A percentile compares a stretch with the other conserved stretches of the same genome.
phyloP scores from a whole-genome alignment of 768 basidiomycete genomes.

The Lactarius quietus region DNA sequence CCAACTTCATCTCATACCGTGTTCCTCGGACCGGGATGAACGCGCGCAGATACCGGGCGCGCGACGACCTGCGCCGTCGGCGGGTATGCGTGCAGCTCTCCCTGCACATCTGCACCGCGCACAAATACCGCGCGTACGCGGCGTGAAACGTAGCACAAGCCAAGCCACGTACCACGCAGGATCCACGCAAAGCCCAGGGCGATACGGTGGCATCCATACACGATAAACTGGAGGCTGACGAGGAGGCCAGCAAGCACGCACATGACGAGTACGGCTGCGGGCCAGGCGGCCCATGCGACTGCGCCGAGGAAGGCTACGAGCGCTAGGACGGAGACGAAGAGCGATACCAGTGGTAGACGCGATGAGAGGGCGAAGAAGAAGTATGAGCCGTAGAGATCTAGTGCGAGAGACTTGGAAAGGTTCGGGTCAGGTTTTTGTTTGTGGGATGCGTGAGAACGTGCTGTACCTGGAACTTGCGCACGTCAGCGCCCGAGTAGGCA shows the following conservation, averaged over 20 bases:
- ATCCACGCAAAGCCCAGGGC: conserved; percentile 15
- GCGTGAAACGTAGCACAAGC: background rate
- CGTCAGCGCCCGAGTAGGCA: conserved; percentile 52
- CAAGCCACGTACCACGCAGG: conserved; percentile 11
- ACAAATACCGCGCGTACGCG: background rate
- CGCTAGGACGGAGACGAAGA: conserved; percentile 52
- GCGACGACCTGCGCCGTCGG: no score
- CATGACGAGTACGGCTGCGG: conserved; percentile 54
- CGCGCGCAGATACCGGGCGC: no score
- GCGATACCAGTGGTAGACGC: conserved; percentile 59
- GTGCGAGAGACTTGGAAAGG: conserved; percentile 40
- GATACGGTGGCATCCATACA: conserved; percentile 29
- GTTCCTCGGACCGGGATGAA: no score
- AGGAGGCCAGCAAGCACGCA: conserved; percentile 56
- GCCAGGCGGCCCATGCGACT: conserved; percentile 64
- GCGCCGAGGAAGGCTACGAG: conserved; percentile 58
- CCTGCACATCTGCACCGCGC: background rate
- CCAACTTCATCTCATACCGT: no score
- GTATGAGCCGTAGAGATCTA: conserved; percentile 56
- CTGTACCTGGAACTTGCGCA: conserved; percentile 52
- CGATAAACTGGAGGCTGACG: conserved; percentile 62
- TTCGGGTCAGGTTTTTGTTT: no score
- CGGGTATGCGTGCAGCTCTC: no score
- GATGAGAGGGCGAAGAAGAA: conserved; percentile 68
- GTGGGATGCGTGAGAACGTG: no score